Percentiles rank a stretch among this genome's conserved stretches.
Evolutionary conservation across 768 basidiomycete species (phyloP).

Genomic region (Boletus fagicola): DNA sequence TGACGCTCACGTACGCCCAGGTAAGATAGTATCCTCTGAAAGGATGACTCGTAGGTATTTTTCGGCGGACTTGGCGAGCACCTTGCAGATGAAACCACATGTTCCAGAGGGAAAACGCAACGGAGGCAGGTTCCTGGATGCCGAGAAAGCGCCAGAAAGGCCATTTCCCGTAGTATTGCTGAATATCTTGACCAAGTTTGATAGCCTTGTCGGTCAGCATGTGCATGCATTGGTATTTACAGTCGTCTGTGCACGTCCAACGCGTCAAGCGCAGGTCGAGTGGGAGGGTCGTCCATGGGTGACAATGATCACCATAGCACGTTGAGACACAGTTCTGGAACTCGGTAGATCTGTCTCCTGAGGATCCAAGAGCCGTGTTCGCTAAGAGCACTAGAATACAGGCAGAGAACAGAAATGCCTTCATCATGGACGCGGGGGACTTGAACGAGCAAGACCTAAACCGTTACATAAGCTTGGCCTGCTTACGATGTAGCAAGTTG

Average conservation of each 20-base stretch:
- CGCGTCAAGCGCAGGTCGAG: conserved; percentile 61
- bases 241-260: conserved; percentile 90
- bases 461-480: conserved; percentile 19
- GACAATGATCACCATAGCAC: conserved; percentile 33
- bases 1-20: conserved; percentile 72
- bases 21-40: conserved; percentile 65
- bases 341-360: conserved; percentile 34
- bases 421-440: conserved; percentile 21
- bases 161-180: conserved; percentile 97
- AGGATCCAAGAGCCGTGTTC: conserved; percentile 18
- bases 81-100: conserved; percentile 73
- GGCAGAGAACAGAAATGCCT: conserved; percentile 6
- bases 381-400: conserved; percentile 17
- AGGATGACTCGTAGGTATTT: conserved; percentile 56
- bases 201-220: conserved; percentile 59
- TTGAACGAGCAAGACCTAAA: neutral
- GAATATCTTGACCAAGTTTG: conserved; percentile 41
- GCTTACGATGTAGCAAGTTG: neutral
- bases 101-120: conserved; percentile 86
- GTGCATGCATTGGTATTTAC: conserved; percentile 90
- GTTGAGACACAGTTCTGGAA: conserved; percentile 40
- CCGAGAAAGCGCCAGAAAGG: conserved; percentile 88
- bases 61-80: conserved; percentile 42
- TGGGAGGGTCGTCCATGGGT: conserved; percentile 41
- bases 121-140: conserved; percentile 93